These are phyloP conservation scores for Leucocoprinus birnbaumii DNA, from an alignment of 768 basidiomycete species.

Conservation along the genomic window DNA sequence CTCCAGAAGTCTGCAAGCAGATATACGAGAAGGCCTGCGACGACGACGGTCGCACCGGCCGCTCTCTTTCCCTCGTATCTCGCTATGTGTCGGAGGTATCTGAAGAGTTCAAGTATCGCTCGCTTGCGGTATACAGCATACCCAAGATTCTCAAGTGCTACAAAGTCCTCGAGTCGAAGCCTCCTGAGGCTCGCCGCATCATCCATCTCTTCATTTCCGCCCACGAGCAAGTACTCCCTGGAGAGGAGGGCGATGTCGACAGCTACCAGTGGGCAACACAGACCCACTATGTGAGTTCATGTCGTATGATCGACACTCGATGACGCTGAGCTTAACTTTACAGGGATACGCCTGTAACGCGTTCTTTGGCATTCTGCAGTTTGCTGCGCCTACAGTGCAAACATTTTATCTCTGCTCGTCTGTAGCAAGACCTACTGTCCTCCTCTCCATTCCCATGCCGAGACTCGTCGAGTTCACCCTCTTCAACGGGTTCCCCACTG, in stretches of 20 bases:
- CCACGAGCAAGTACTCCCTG: conserved; percentile 14
- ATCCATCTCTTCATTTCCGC: conserved; percentile 26
- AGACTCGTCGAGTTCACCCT: conserved; percentile 22
- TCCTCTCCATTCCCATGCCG: conserved; percentile 22
- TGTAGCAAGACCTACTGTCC: conserved; percentile 16
- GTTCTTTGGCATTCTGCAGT: conserved; percentile 17
- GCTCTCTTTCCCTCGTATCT: conserved; percentile 33
- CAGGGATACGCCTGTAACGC: conserved; percentile 17
- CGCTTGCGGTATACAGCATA: conserved; percentile 24
- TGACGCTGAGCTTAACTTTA: neutral
- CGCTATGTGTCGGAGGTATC: conserved; percentile 24
- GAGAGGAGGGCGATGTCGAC: neutral
- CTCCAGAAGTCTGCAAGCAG: conserved; percentile 8
- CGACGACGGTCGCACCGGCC: conserved; percentile 32
- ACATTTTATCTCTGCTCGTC: conserved; percentile 23
- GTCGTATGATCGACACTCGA: neutral
- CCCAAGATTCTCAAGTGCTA: conserved; percentile 23
- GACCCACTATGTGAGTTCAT: conserved; percentile 10
- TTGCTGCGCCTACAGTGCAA: conserved; percentile 19
- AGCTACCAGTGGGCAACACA: conserved; percentile 1
- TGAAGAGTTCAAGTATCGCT: conserved; percentile 23
- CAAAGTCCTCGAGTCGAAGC: conserved; percentile 18
- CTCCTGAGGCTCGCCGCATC: conserved; percentile 21
- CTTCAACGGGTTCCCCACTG: conserved; percentile 23
- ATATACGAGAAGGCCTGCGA: conserved; percentile 30